Evolutionary conservation across 2,329 filamentous ascomycete genomes (phyloP).

Genomic region (Didymella lethalis): DNA sequence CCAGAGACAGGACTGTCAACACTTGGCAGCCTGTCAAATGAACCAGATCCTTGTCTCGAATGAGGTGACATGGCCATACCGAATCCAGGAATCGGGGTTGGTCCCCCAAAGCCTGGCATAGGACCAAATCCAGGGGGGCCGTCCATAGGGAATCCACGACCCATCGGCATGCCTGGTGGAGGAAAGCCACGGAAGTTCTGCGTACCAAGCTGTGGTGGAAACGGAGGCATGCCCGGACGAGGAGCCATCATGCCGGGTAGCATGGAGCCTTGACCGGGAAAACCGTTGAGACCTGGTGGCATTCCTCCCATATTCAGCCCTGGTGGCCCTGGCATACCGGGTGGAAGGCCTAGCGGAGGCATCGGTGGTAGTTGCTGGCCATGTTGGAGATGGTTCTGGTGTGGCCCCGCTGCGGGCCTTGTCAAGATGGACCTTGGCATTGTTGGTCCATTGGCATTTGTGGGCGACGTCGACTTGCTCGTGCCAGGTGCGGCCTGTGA

Average conservation of each 20-base stretch:
- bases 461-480: slow-evolving; percentile 65
- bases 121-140: slow-evolving; percentile 56
- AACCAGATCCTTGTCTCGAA: slow-evolving; percentile 77
- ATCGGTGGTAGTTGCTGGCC: slow-evolving; percentile 68
- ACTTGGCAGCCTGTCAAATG: slow-evolving; percentile 61
- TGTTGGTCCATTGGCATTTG: slow-evolving; percentile 70
- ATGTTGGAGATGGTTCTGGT: slow-evolving; percentile 57
- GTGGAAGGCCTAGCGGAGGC: slow-evolving; percentile 68
- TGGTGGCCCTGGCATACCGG: slow-evolving; percentile 65
- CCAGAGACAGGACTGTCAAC: slow-evolving; percentile 64
- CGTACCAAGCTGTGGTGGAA: slow-evolving; percentile 59
- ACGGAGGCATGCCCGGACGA: slow-evolving; percentile 65
- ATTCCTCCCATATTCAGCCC: slow-evolving; percentile 56
- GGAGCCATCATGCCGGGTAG: slow-evolving; percentile 62
- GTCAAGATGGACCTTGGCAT: slow-evolving; percentile 68
- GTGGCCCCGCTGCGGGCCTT: slow-evolving; percentile 64
- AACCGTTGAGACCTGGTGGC: slow-evolving; percentile 59
- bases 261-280: slow-evolving; percentile 62
- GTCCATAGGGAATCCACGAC: slow-evolving; percentile 63
- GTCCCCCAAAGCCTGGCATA: slow-evolving; percentile 49
- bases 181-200: slow-evolving; percentile 64
- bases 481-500: slow-evolving; percentile 62
- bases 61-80: slow-evolving; percentile 63
- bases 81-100: slow-evolving; percentile 49
- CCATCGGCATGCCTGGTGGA: slow-evolving; percentile 68